Conservation (phyloP, 495 filamentous ascomycete species). For the Glutinoglossum americanum region DNA sequence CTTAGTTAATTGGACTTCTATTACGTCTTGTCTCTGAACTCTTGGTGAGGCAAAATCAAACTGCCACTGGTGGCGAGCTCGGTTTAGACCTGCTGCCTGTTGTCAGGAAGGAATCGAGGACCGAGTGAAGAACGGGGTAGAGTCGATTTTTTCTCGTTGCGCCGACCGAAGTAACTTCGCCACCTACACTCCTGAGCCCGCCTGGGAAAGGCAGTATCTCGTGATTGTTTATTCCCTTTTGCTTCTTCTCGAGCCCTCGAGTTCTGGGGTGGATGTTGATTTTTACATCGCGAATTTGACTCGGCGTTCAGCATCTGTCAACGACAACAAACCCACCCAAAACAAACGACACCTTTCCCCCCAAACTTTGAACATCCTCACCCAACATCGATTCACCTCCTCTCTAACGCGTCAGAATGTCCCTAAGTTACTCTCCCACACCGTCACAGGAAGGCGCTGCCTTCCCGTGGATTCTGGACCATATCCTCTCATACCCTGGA, state of each 20-base stretch:
- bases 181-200: too few species aligned
- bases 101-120: background rate
- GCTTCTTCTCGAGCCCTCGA: background rate
- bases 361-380: background rate
- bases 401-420: background rate
- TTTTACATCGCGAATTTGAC: background rate
- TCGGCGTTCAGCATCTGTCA: too few species aligned
- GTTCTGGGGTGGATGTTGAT: background rate
- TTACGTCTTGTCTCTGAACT: background rate
- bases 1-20: too few species aligned
- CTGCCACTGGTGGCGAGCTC: background rate
- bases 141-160: too few species aligned
- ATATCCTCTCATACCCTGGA: conserved; percentile 41
- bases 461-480: conserved; percentile 39
- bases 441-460: background rate
- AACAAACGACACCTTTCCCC: background rate
- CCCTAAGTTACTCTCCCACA: background rate
- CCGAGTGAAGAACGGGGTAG: too few species aligned
- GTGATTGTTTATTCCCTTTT: background rate
- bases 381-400: background rate
- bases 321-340: background rate
- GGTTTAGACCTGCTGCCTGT: background rate
- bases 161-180: background rate
- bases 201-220: too few species aligned
- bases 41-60: background rate